These are phyloP conservation scores for Quercus engelmannii DNA, from an alignment of 306 rosid genomes.

Conservation along the genomic window DNA sequence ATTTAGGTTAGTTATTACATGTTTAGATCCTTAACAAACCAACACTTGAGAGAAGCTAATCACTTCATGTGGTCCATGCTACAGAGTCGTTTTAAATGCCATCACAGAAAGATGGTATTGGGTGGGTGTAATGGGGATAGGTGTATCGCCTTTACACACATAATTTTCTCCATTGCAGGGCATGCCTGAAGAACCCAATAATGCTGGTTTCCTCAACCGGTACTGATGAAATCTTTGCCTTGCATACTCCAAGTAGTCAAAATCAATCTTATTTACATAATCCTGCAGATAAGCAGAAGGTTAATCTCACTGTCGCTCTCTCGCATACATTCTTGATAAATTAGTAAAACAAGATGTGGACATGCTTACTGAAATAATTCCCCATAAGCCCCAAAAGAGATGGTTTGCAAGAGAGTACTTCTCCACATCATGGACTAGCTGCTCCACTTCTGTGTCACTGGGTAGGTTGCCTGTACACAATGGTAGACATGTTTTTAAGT, in stretches of 20 bases:
- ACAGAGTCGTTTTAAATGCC: constrained; percentile 11
- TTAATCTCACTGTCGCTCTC: not conserved
- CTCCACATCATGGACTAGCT: constrained; percentile 50
- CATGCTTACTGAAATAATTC: constrained; percentile 70
- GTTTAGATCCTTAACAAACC: not conserved
- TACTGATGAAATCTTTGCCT: constrained; percentile 83
- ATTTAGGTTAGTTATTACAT: not conserved
- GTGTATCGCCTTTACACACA: too few relatives aligned
- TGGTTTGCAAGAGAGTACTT: constrained; percentile 78
- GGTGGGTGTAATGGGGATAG: too few relatives aligned
- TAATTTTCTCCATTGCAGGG: not conserved
- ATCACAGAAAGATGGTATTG: not conserved
- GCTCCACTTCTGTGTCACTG: constrained; percentile 56
- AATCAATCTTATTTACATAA: constrained; percentile 78
- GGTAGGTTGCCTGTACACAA: constrained; percentile 46
- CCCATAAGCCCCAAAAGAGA: constrained; percentile 95
- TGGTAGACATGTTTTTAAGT: not conserved
- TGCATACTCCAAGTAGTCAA: constrained; percentile 80
- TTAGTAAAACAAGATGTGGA: not conserved
- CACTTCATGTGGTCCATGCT: constrained; percentile 15
- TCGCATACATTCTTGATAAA: not conserved
- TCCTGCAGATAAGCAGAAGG: constrained; percentile 45
- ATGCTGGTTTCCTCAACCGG: constrained; percentile 45
- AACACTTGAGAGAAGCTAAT: not conserved
- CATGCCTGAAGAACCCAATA: constrained; percentile 36